Conservation (phyloP, 176 grass and related monocot species). For the Aegilops bicornis region DNA sequence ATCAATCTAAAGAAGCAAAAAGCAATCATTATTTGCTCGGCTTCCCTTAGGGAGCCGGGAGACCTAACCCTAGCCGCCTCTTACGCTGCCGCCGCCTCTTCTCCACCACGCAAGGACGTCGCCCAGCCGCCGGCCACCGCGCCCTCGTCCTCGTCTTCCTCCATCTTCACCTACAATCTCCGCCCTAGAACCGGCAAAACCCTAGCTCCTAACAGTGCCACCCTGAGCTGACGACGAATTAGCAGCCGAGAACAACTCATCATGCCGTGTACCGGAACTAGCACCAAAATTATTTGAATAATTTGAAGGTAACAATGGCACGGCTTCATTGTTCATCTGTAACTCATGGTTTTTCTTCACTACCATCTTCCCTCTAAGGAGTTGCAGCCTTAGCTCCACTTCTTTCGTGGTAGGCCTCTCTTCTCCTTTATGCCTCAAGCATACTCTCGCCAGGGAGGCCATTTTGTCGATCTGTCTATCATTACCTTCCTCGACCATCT, state of each 20-base stretch:
- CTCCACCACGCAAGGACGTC: too few relatives aligned
- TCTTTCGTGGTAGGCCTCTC: constrained; percentile 32
- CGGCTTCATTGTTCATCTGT: not conserved
- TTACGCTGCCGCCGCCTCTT: too few relatives aligned
- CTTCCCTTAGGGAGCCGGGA: too few relatives aligned
- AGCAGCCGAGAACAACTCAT: not conserved
- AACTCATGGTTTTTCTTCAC: not conserved
- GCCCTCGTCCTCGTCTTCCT: too few relatives aligned
- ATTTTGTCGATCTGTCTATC: not conserved
- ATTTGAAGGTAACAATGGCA: not conserved
- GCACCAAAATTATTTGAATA: not conserved
- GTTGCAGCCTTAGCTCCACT: constrained; percentile 30
- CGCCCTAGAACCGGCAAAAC: too few relatives aligned
- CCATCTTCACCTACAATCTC: too few relatives aligned
- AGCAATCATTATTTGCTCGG: too few relatives aligned
- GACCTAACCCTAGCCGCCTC: too few relatives aligned
- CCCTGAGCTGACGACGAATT: not conserved
- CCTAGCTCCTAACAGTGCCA: too few relatives aligned
- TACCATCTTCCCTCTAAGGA: constrained; percentile 18
- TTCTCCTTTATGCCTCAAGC: constrained; percentile 1
- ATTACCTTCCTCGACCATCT: constrained; percentile 20
- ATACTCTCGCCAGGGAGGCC: constrained; percentile 4
- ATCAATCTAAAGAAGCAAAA: too few relatives aligned
- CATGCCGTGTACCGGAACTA: not conserved
- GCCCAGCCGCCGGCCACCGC: too few relatives aligned